Base-by-base conservation (phyloP, 2,329 filamentous ascomycete genomes). In the Fonsecaea erecta region DNA sequence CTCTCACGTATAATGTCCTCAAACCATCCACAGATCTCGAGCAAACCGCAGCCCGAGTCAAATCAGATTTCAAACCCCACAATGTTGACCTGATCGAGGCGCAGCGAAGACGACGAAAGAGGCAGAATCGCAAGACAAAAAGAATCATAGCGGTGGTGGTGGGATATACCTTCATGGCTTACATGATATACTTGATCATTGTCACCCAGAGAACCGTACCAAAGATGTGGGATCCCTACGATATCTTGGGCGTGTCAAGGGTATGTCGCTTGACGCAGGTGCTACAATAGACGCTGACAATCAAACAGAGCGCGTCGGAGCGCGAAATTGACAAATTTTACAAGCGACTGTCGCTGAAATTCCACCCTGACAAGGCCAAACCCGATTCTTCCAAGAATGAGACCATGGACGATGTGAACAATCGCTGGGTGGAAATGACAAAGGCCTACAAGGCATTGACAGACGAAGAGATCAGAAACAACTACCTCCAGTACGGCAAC, bases 391-490 rank as follows among this genome's bases (percentile, higher is more conserved):
- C 89, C 68, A 95, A 93, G 81, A 99, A 99, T 79, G 88, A 97
- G 79, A 99, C 95, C 0, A 73, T 88, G 62, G 93, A 98, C 72
- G 85, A 82, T 18, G 85, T 98, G 73, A 99, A 95, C 78, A 85
- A 93, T 66, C 85, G 89, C 77, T 99, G 95, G 81, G 93, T 98
- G 63, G 93, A 98, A 75, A 86, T 98, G 73, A 95, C 92, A 72
- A 99, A 99, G 82, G 95, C 95, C 6, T 99, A 97, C 85, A 97
- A 99, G 80, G 90, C 95, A 2, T 86, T 99, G 55, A 99, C 96
- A 3, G 95, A 99, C 75, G 96, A 99, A 80, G 95, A 98, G 48
- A 86, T 98, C 67, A 91, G 95, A 75, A 96, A 96, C 80, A 99
- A 99, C 82, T 99, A 91, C 79, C 88, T 97, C 60, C 91, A 96